Base-by-base conservation (phyloP, 257 asterid genomes). In the Nyctanthes arbortristis region DNA sequence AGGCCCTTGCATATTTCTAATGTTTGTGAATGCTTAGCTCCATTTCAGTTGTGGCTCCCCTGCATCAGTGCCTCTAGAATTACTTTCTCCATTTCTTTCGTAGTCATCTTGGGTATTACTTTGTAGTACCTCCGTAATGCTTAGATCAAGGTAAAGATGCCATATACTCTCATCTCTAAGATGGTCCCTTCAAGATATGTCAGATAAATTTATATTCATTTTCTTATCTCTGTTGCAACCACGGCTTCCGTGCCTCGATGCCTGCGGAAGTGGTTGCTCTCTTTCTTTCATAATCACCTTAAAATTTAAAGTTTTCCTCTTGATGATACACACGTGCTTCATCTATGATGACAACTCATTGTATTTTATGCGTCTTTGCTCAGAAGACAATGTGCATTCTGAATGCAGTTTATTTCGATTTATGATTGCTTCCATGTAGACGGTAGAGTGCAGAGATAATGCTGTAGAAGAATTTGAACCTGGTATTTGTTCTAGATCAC, bases 1-100 rank as follows among this genome's bases (percentile, higher is more conserved):
- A 35, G 29, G 67, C 33, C 63, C 18, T 57, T 36, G n/a, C 32
- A 47, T 71, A 59, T 12, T 65, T n/a, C 35, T 31, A 6, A 24
- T 62, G 35, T 37, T 61, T 30, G n/a, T 39, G 22, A 20, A 18
- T 27, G 31, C 29, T 65, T 49, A 52, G 59, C 63, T 60, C 57
- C 24, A 7, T 52, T 22, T 14, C 30, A 22, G 24, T 14, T 6
- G 9, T 52, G 59, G 29, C 59, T 52, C 30, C 30, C 16, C 16
- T 24, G 59, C 30, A 29, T 52, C 59, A 22, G 24, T 22, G 24
- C 30, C 30, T 49, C 58, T 20, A 16, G 11, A 52, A 52, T 52
- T 52, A 6, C 16, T 52, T 52, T 20, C 29, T 52, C 0, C 24
- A 5, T 22, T 52, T 52, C 14, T 8, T 52, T 52, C 2, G 13